Conservation (phyloP, 352 stramenopile genomes). For the Globisporangium orthogonon region DNA sequence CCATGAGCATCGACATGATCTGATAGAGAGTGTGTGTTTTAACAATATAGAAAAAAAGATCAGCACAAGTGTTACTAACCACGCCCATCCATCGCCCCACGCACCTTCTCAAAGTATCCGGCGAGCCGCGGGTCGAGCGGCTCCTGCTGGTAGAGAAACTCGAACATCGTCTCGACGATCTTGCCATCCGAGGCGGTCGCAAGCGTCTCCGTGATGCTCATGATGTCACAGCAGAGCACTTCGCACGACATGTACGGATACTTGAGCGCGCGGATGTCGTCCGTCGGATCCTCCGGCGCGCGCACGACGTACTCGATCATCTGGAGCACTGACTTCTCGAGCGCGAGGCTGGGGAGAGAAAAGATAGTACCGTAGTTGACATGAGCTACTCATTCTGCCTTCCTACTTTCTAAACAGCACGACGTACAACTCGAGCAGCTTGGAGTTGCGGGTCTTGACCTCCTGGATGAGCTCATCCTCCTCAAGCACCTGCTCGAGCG, state of each 20-base stretch:
- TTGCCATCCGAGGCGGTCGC: slow-evolving; percentile 47
- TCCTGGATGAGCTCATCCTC: slow-evolving; percentile 98
- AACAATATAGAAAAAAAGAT: neutral
- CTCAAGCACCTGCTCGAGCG: slow-evolving; percentile 90
- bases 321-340: slow-evolving; percentile 55
- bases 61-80: neutral
- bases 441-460: slow-evolving; percentile 93
- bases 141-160: slow-evolving; percentile 77
- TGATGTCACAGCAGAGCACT: slow-evolving; percentile 96
- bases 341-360: slow-evolving; percentile 41
- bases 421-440: slow-evolving; percentile 92
- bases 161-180: slow-evolving; percentile 90
- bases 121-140: slow-evolving; percentile 91
- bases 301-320: slow-evolving; percentile 75
- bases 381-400: too few species aligned
- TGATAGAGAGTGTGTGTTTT: neutral
- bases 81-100: neutral
- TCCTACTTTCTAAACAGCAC: neutral
- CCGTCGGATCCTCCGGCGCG: slow-evolving; percentile 33
- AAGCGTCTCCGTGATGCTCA: slow-evolving; percentile 90
- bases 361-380: too few species aligned
- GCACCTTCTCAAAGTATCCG: slow-evolving; percentile 96
- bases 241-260: slow-evolving; percentile 98
- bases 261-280: slow-evolving; percentile 73
- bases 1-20: slow-evolving; percentile 87